Conservation (phyloP, 805 yeast genomes). For the Candida sakaeoensis region DNA sequence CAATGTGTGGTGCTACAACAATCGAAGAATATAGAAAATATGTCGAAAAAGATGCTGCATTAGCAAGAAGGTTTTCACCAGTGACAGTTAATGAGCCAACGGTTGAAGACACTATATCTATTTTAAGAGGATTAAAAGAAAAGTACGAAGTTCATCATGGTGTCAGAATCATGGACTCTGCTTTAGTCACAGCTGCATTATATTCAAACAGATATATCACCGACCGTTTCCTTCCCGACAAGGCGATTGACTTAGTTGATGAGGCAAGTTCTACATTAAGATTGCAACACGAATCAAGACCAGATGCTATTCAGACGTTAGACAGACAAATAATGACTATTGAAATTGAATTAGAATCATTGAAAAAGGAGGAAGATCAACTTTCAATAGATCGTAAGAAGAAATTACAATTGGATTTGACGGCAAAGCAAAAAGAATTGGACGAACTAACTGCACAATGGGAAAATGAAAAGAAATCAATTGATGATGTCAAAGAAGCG, state of each 20-base stretch:
- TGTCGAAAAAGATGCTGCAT: slow-evolving; percentile 94
- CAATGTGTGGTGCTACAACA: slow-evolving; percentile 96
- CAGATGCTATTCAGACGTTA: slow-evolving; percentile 85
- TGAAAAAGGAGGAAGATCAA: slow-evolving; percentile 88
- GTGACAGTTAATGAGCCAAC: slow-evolving; percentile 83
- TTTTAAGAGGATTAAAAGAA: slow-evolving; percentile 89
- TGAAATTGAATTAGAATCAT: slow-evolving; percentile 90
- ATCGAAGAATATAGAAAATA: slow-evolving; percentile 88
- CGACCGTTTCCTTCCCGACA: slow-evolving; percentile 89
- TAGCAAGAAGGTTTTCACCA: slow-evolving; percentile 91
- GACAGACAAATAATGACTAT: slow-evolving; percentile 91
- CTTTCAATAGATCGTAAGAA: slow-evolving; percentile 73
- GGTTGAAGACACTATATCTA: slow-evolving; percentile 87
- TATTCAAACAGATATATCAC: slow-evolving; percentile 87
- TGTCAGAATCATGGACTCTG: slow-evolving; percentile 88
- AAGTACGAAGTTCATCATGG: slow-evolving; percentile 97
- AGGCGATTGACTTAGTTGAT: slow-evolving; percentile 94
- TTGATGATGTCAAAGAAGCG: slow-evolving; percentile 74
- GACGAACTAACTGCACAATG: slow-evolving; percentile 74
- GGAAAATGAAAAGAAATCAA: slow-evolving; percentile 76
- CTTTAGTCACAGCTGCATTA: slow-evolving; percentile 90
- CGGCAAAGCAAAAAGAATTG: slow-evolving; percentile 60
- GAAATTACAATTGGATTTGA: slow-evolving; percentile 67
- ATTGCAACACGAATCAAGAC: slow-evolving; percentile 94
- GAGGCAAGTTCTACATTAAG: slow-evolving; percentile 96